A percentile compares a stretch with the other conserved stretches of the same genome.
phyloP scores from a whole-genome alignment of 139 green algal genomes.

The Spirogloea muscicola region DNA sequence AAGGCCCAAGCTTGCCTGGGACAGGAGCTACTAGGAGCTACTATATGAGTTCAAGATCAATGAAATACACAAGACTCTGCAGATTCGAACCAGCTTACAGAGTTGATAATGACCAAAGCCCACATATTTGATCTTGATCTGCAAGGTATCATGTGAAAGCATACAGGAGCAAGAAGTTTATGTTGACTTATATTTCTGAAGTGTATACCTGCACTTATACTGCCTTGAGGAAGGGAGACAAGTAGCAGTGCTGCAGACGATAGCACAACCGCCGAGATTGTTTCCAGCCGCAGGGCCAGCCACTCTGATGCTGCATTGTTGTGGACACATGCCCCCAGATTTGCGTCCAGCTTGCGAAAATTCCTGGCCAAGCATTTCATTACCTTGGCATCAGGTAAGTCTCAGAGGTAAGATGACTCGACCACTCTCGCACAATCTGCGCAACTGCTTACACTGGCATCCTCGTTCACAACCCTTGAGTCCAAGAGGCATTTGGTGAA shows the following conservation, averaged over 20 bases:
- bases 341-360: slow-evolving; percentile 13
- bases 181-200: background rate
- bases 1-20: background rate
- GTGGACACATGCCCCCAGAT: slow-evolving; percentile 69
- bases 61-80: background rate
- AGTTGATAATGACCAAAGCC: no score
- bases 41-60: background rate
- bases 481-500: background rate
- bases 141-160: background rate
- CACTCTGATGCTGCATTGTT: slow-evolving; percentile 71
- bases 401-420: background rate
- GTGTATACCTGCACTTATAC: background rate
- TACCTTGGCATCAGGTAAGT: background rate
- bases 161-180: background rate
- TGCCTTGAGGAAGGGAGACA: background rate
- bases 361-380: background rate
- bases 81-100: background rate
- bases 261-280: slow-evolving; percentile 43
- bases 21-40: background rate
- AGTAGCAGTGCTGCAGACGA: slow-evolving; percentile 43
- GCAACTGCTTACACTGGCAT: background rate
- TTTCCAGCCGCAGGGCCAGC: slow-evolving; percentile 79
- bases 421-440: background rate
- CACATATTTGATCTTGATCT: no score
- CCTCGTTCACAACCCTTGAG: background rate